Evolutionary conservation across 352 stramenopile species (phyloP).

Genomic region (Phytophthora fragariae): DNA sequence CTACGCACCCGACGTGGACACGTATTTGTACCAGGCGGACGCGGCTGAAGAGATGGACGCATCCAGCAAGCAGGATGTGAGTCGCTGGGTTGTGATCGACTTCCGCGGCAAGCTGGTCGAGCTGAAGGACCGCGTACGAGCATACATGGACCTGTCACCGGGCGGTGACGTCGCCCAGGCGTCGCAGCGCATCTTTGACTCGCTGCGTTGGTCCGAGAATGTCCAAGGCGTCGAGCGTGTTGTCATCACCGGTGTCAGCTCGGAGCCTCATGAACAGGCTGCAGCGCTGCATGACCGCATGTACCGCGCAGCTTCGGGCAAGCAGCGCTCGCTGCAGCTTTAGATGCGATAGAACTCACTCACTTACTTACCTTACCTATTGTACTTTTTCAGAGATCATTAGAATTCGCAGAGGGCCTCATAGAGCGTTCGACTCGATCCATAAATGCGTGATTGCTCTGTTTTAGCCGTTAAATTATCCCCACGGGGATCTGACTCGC

Average conservation of each 20-base stretch:
- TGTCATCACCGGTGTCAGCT: slow-evolving; percentile 67
- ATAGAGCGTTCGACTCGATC: slow-evolving; percentile 23
- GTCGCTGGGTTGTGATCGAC: slow-evolving; percentile 83
- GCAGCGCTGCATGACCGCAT: slow-evolving; percentile 85
- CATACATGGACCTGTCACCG: slow-evolving; percentile 85
- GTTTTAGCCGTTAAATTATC: slow-evolving; percentile 25
- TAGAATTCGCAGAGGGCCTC: slow-evolving; percentile 18
- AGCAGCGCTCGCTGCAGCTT: slow-evolving; percentile 58
- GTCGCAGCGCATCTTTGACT: slow-evolving; percentile 84
- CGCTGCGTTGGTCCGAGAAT: slow-evolving; percentile 86
- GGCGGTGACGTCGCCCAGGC: slow-evolving; percentile 73
- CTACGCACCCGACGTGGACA: slow-evolving; percentile 97
- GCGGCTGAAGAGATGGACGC: slow-evolving; percentile 49
- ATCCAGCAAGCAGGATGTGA: slow-evolving; percentile 37
- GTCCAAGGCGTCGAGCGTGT: slow-evolving; percentile 74
- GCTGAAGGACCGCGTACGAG: slow-evolving; percentile 59
- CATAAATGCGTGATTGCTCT: slow-evolving; percentile 19
- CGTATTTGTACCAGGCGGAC: slow-evolving; percentile 78
- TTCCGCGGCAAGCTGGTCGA: slow-evolving; percentile 64
- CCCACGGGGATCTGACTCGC: slow-evolving; percentile 16
- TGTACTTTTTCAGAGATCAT: slow-evolving; percentile 29
- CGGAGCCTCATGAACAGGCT: slow-evolving; percentile 68
- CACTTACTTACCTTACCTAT: slow-evolving; percentile 5
- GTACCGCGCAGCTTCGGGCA: slow-evolving; percentile 84
- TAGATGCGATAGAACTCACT: slow-evolving; percentile 30